These are phyloP conservation scores for Ascochyta koolunga DNA, from an alignment of 2,329 filamentous ascomycete species.

Conservation along the genomic window DNA sequence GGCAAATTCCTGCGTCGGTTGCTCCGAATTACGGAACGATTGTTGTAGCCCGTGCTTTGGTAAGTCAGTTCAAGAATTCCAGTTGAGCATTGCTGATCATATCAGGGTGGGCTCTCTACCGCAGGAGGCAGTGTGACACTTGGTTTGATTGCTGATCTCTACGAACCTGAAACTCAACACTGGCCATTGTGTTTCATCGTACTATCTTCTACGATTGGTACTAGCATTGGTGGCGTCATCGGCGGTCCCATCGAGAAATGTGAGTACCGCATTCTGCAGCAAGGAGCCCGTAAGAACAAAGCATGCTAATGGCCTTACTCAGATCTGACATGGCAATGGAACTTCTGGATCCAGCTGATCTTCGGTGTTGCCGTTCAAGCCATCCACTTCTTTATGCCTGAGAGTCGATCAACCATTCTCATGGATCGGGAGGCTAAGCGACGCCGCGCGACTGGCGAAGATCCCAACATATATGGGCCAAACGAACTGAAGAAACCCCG, in stretches of 20 bases:
- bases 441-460: constrained; percentile 65
- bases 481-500: constrained; percentile 63
- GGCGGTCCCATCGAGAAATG: constrained; percentile 59
- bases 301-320: constrained; percentile 52
- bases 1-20: constrained; percentile 69
- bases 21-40: constrained; percentile 69
- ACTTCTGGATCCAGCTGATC: constrained; percentile 83
- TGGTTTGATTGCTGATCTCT: constrained; percentile 68
- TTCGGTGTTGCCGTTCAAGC: constrained; percentile 72
- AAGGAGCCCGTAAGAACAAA: constrained; percentile 64
- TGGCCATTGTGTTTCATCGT: constrained; percentile 62
- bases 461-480: constrained; percentile 70
- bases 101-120: constrained; percentile 50
- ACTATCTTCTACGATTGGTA: constrained; percentile 64
- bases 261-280: constrained; percentile 1
- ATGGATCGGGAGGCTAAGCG: constrained; percentile 78
- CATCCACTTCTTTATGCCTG: constrained; percentile 71
- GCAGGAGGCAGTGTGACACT: constrained; percentile 69
- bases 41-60: constrained; percentile 63
- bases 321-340: constrained; percentile 68
- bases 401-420: constrained; percentile 75
- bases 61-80: constrained; percentile 53
- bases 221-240: constrained; percentile 75
- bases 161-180: constrained; percentile 64
- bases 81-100: constrained; percentile 11